Evolutionary conservation across 2,329 filamentous ascomycete genomes (phyloP).

Genomic region (Fusarium cicatricum): DNA sequence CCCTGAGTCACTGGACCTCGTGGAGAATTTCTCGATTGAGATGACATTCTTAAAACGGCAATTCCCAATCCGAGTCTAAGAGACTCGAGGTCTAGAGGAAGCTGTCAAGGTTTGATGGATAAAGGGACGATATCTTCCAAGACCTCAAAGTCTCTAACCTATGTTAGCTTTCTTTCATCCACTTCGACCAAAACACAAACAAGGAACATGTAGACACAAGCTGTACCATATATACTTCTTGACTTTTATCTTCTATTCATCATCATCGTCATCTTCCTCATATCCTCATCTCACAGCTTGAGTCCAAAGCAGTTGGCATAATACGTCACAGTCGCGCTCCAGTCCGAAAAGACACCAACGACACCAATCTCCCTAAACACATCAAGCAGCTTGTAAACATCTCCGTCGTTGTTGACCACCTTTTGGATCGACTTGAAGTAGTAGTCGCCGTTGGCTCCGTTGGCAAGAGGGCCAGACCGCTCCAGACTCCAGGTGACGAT

Average conservation of each 20-base stretch:
- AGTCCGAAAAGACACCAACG: constrained; percentile 71
- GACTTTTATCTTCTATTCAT: background rate
- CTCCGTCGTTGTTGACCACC: constrained; percentile 67
- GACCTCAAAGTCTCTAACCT: too few relatives aligned
- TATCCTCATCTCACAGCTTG: constrained; percentile 7
- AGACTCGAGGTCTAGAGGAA: too few relatives aligned
- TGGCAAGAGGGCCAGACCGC: constrained; percentile 66
- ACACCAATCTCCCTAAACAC: constrained; percentile 70
- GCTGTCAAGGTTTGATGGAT: too few relatives aligned
- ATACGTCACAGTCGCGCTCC: constrained; percentile 73
- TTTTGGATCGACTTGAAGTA: constrained; percentile 66
- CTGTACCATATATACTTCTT: background rate
- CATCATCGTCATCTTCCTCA: background rate
- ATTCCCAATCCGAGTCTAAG: too few relatives aligned
- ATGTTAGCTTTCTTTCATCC: too few relatives aligned
- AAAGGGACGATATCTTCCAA: too few relatives aligned
- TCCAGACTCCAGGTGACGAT: constrained; percentile 76
- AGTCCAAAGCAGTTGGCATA: constrained; percentile 74
- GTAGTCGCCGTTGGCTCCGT: constrained; percentile 58
- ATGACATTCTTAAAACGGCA: too few relatives aligned
- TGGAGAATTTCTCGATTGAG: too few relatives aligned
- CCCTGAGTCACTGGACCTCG: too few relatives aligned
- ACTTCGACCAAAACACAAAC: too few relatives aligned
- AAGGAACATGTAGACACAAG: background rate
- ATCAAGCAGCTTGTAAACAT: constrained; percentile 72